These are phyloP conservation scores for Pythium insidiosum DNA, from an alignment of 352 stramenopile species.

Conservation along the genomic window DNA sequence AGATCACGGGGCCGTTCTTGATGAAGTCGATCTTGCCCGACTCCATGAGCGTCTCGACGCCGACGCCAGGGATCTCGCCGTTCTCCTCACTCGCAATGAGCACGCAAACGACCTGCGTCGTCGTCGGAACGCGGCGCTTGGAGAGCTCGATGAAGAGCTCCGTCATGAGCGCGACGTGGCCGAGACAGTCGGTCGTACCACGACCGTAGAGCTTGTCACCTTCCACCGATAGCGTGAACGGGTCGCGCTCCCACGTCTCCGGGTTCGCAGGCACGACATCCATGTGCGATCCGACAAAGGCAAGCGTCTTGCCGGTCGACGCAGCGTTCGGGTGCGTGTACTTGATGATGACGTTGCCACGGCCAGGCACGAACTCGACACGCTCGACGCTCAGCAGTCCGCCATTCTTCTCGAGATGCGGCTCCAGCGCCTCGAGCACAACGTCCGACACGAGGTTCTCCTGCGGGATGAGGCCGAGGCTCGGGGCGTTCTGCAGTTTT, in stretches of 20 bases:
- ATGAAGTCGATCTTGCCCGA: conserved; percentile 88
- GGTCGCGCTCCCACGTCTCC: conserved; percentile 82
- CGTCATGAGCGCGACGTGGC: conserved; percentile 90
- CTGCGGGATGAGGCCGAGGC: conserved; percentile 61
- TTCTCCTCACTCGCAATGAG: conserved; percentile 89
- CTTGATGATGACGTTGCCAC: conserved; percentile 90
- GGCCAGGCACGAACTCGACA: conserved; percentile 74
- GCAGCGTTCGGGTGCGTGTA: conserved; percentile 47
- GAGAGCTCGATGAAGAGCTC: conserved; percentile 68
- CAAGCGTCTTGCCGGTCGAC: conserved; percentile 59
- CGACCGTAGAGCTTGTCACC: conserved; percentile 90
- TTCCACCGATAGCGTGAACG: conserved; percentile 84
- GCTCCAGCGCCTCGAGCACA: conserved; percentile 75
- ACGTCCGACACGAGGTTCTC: conserved; percentile 88
- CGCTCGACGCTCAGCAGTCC: conserved; percentile 59
- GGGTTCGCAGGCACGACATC: conserved; percentile 91
- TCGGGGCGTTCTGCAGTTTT: conserved; percentile 60
- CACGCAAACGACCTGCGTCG: conserved; percentile 79
- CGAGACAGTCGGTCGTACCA: conserved; percentile 90
- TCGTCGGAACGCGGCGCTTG: conserved; percentile 60
- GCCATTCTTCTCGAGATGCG: conserved; percentile 68
- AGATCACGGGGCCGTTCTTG: conserved; percentile 89
- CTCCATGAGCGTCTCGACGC: conserved; percentile 85
- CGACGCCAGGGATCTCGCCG: conserved; percentile 74
- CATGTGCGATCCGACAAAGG: conserved; percentile 87